Conservation (phyloP, 169 alveolate genomes). For the Eimeria necatrix region DNA sequence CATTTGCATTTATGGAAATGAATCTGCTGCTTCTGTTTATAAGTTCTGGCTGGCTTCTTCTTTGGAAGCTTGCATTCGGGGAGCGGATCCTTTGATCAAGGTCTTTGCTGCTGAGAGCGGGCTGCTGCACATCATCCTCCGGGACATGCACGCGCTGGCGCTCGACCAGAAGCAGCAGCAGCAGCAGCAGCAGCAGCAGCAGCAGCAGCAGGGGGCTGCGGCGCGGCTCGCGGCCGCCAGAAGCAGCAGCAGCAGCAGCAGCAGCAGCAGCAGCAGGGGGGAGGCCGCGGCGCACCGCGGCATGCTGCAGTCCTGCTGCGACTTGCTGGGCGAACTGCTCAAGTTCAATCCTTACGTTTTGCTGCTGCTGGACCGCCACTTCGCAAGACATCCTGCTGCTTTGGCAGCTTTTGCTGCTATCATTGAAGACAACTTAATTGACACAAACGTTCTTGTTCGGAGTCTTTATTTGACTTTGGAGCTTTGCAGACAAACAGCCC, state of each 20-base stretch:
- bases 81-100: constrained; percentile 55
- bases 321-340: constrained; percentile 49
- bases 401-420: not conserved
- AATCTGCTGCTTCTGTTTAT: constrained; percentile 43
- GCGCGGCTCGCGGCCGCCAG: not conserved
- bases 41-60: constrained; percentile 70
- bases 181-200: constrained; percentile 11
- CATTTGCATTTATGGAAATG: constrained; percentile 38
- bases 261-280: constrained; percentile 38
- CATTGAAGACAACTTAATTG: constrained; percentile 16
- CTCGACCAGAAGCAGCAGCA: constrained; percentile 8
- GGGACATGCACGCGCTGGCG: not conserved
- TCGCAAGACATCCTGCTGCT: not conserved
- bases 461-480: constrained; percentile 37
- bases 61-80: constrained; percentile 55
- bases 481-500: constrained; percentile 10
- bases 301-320: constrained; percentile 72
- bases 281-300: constrained; percentile 51
- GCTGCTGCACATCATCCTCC: constrained; percentile 17
- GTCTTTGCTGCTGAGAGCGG: constrained; percentile 67
- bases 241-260: constrained; percentile 22
- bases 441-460: constrained; percentile 61
- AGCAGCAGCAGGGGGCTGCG: not conserved
- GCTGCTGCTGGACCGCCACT: constrained; percentile 29
- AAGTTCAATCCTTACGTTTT: constrained; percentile 57